A percentile compares a stretch with the other conserved stretches of the same genome.
These are phyloP conservation scores for Pisolithus albus DNA, from an alignment of 768 basidiomycete genomes.

Conservation along the genomic window DNA sequence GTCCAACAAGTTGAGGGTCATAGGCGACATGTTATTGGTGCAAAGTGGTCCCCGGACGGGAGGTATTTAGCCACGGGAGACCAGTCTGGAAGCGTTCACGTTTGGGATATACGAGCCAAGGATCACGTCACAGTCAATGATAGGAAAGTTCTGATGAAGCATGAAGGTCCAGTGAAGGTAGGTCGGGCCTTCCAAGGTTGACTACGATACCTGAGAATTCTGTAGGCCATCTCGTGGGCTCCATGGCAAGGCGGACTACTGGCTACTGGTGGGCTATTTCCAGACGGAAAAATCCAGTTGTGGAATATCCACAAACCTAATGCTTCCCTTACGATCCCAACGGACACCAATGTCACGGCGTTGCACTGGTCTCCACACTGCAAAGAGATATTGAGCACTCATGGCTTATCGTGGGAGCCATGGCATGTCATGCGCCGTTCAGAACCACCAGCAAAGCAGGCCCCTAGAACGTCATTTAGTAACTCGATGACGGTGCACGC, in stretches of 20 bases:
- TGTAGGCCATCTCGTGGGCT: slow-evolving; percentile 66
- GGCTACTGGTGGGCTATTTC: slow-evolving; percentile 60
- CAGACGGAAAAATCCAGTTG: slow-evolving; percentile 51
- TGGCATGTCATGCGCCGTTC: slow-evolving; percentile 13
- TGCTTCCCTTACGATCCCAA: slow-evolving; percentile 38
- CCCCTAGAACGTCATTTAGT: slow-evolving; percentile 24
- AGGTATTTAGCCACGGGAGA: slow-evolving; percentile 37
- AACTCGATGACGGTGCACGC: slow-evolving; percentile 43
- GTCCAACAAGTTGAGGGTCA: slow-evolving; percentile 25
- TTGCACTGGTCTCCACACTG: slow-evolving; percentile 69
- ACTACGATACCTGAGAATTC: not conserved
- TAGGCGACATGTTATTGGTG: slow-evolving; percentile 30
- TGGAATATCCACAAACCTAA: slow-evolving; percentile 38
- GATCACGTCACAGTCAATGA: slow-evolving; percentile 25
- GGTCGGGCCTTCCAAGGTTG: not conserved
- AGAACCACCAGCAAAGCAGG: slow-evolving; percentile 17
- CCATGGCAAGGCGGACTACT: slow-evolving; percentile 65
- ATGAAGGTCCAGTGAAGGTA: slow-evolving; percentile 40
- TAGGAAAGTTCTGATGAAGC: slow-evolving; percentile 36
- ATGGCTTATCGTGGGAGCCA: slow-evolving; percentile 37
- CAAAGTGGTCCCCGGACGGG: slow-evolving; percentile 37
- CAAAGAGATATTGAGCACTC: slow-evolving; percentile 81
- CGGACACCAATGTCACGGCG: slow-evolving; percentile 50
- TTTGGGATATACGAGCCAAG: slow-evolving; percentile 38
- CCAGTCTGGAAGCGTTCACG: slow-evolving; percentile 32